Evolutionary conservation across 768 basidiomycete species (phyloP).

Genomic region (Lyophyllum semitale): DNA sequence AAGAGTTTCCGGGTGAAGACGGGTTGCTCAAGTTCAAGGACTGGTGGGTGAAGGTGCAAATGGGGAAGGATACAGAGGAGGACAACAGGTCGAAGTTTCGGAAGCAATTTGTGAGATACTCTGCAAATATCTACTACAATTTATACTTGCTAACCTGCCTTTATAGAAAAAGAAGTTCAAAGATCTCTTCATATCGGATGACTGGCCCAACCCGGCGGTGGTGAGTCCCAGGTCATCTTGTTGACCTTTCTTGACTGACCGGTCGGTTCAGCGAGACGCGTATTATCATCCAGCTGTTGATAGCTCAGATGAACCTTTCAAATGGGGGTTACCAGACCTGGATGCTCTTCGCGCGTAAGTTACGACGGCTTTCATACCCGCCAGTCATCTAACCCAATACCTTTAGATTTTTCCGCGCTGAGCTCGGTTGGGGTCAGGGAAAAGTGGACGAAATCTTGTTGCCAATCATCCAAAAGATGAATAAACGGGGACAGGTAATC

Average conservation of each 20-base stretch:
- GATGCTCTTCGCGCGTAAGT: conserved; percentile 81
- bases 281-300: conserved; percentile 93
- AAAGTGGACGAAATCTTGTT: conserved; percentile 92
- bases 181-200: conserved; percentile 71
- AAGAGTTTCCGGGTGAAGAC: conserved; percentile 87
- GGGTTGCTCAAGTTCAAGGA: conserved; percentile 85
- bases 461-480: conserved; percentile 90
- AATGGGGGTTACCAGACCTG: conserved; percentile 96
- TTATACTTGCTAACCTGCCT: conserved; percentile 2
- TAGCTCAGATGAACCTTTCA: conserved; percentile 89
- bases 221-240: conserved; percentile 47
- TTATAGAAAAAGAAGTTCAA: conserved; percentile 88
- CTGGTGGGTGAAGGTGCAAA: conserved; percentile 95
- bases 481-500: conserved; percentile 71
- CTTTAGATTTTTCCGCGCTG: conserved; percentile 67
- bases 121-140: neutral
- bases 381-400: neutral
- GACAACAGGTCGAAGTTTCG: conserved; percentile 80
- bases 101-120: conserved; percentile 72
- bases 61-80: conserved; percentile 76
- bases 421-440: conserved; percentile 76
- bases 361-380: conserved; percentile 16
- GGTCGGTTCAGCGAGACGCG: conserved; percentile 69
- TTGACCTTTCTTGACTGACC: conserved; percentile 4
- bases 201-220: conserved; percentile 94